Base-by-base conservation (phyloP, 371 early-diverging fungal genomes). In the Neoconidiobolus thromboides region DNA sequence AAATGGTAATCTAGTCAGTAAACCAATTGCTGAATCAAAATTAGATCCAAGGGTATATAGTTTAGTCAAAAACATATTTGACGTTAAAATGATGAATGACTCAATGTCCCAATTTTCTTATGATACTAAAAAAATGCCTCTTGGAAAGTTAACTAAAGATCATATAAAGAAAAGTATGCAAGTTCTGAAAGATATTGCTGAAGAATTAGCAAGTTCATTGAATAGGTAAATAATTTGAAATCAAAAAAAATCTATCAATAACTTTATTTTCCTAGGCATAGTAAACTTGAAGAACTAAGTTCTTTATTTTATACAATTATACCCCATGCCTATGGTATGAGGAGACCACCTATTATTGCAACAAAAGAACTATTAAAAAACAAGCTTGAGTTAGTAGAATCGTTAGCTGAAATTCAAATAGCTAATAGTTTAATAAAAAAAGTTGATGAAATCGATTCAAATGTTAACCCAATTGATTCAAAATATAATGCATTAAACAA, bases 231-330 rank as follows among this genome's bases (percentile, higher is more conserved):
- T 36, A 43, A 50, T 10, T 26, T 56, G 9, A 40, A 12, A 48
- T 56, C 58, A 48, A 50, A 26, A 56, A 39, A 7, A 26, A 1
- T 3, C 9, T 49, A 43, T n/a, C 46, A 46, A 46, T 46, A 46
- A n/a, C 46, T 46, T 46, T 9, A 6, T 46, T 9, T 9, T n/a
- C n/a, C 6, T 46, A 46, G n/a, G n/a, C 6, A 46, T 46, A 46
- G 46, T 46, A 46, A 39, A 42, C 37, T 51, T 36, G 7, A 50
- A 43, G 63, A 10, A 53, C 64, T 10, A 61, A 62, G 43, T 61
- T 70, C n/a, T 79, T 78, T 64, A 78, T 76, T 62, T 71, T 26
- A 80, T 1, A 71, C 73, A 26, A 80, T 81, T 52, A 81, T 81
- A 0, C 81, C 81, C 62, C 67, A 64, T 43, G 80, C 78, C 68